These are phyloP conservation scores for Solanum paucissectum DNA, from an alignment of 257 asterid species.

Conservation along the genomic window DNA sequence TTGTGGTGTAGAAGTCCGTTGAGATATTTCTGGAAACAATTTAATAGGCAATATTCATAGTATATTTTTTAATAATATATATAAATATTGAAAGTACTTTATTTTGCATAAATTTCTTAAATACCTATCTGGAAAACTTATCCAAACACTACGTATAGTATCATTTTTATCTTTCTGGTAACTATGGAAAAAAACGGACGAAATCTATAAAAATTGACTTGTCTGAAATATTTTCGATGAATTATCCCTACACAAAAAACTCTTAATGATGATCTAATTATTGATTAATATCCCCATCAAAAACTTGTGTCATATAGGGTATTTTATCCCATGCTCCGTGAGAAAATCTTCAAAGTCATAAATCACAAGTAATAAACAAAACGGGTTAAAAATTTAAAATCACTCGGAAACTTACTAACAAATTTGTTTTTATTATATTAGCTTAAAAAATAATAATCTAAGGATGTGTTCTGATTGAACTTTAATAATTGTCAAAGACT, in stretches of 20 bases:
- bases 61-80: not conserved
- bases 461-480: not conserved
- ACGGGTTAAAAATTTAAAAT: not conserved
- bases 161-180: not conserved
- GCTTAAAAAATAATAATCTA: not conserved
- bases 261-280: not conserved
- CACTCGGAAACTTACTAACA: not conserved
- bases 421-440: not conserved
- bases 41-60: not conserved
- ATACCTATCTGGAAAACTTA: not conserved
- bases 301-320: not conserved
- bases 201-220: not conserved
- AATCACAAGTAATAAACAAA: not conserved
- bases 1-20: not conserved
- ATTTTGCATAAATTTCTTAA: not conserved
- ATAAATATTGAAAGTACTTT: not conserved
- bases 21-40: not conserved
- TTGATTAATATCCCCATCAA: not conserved
- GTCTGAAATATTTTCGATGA: not conserved
- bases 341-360: not conserved
- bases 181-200: not conserved
- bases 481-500: not conserved
- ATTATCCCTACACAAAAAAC: not conserved
- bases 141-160: not conserved
- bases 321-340: not conserved